Percentiles rank a stretch among this genome's conserved stretches.
Conservation (phyloP, 2,329 filamentous ascomycete genomes). For the Fusarium phyllophilum region DNA sequence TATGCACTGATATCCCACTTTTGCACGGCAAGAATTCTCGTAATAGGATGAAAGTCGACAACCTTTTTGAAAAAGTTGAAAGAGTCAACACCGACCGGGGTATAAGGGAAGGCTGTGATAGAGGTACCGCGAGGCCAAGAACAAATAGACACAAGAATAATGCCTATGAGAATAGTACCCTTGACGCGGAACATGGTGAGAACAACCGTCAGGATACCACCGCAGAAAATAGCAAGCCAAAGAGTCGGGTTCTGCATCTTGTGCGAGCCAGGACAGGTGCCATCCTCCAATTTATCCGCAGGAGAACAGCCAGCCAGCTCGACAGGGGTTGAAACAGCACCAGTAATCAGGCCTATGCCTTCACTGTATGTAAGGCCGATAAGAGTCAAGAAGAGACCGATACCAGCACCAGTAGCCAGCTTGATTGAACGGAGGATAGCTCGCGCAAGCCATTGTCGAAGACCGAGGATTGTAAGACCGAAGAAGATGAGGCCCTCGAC, state of each 20-base stretch:
- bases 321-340: neutral
- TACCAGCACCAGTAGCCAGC: neutral
- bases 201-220: neutral
- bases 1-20: neutral
- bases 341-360: neutral
- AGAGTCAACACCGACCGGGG: neutral
- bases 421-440: neutral
- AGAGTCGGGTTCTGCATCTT: neutral
- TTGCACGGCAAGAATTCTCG: neutral
- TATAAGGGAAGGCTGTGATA: neutral
- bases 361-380: neutral
- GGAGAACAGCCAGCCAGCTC: neutral
- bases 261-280: neutral
- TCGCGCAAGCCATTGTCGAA: neutral
- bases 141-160: neutral
- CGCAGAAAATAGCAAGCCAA: neutral
- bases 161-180: neutral
- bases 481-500: neutral
- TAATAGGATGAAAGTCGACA: neutral
- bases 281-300: neutral
- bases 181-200: neutral
- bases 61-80: neutral
- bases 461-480: neutral
- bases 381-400: neutral
- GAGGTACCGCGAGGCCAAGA: neutral